Base-by-base conservation (phyloP, 306 rosid genomes). In the Styphnolobium japonicum region DNA sequence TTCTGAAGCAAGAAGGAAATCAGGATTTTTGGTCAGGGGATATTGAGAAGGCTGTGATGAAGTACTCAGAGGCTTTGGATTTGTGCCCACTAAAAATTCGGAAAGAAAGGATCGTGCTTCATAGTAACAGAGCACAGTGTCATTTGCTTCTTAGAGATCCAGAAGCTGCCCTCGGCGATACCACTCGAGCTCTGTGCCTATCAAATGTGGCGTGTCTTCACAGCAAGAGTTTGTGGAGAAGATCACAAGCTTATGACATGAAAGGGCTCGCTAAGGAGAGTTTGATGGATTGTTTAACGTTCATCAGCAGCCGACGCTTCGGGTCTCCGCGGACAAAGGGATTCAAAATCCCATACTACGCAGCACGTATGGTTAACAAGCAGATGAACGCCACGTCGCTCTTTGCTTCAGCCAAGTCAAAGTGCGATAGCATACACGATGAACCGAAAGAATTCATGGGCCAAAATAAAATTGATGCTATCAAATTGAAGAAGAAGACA, bases 71-170 rank as follows among this genome's bases (percentile, higher is more conserved):
- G 37, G 94, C 93, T 16, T 71, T 88, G 90, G 42, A 74, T 31
- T 43, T 87, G 63, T 85, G 94, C 22, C 80, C 86, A 16, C 4
- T 88, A 11, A 82, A 67, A 15, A 76, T 21, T 67, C 73, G 68
- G 70, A 87, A 78, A 75, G 87, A 92, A 73, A 88, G 97, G 37
- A 7, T 92, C 12, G 97, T 90, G 68, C 83, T 92, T 33, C 76
- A 92, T 63, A 90, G 97, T 83, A 92, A 90, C 19, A 87, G 90
- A 84, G 91, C 88, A 43, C 97, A 92, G 72, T 90, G 97, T 78
- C 67, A 81, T 84, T 84, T 92, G 45, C 62, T 90, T 57, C 62
- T 81, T 72, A 66, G 78, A 72, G 75, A 88, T 15, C 80, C 90
- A 39, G 90, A 86, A 2, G 85, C 82, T 3, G 91, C 91, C 66